These are phyloP conservation scores for Globisporangium sylvaticum DNA, from an alignment of 352 stramenopile genomes.

Conservation along the genomic window DNA sequence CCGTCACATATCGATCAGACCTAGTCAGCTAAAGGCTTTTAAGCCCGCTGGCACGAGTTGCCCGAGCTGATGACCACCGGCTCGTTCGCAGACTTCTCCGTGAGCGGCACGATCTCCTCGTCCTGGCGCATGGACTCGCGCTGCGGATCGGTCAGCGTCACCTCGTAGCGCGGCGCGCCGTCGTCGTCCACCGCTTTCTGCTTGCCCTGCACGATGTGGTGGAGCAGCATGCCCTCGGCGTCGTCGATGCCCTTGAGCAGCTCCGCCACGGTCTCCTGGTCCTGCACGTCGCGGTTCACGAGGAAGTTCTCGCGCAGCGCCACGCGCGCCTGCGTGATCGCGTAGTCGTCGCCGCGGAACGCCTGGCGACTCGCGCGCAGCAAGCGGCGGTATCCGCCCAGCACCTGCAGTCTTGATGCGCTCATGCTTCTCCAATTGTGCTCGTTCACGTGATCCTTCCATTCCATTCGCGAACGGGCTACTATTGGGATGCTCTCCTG, in stretches of 20 bases:
- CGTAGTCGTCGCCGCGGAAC: slow-evolving; percentile 69
- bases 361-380: slow-evolving; percentile 67
- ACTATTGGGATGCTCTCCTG: background rate
- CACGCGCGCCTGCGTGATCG: slow-evolving; percentile 48
- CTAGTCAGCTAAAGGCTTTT: background rate
- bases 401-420: slow-evolving; percentile 45
- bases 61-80: slow-evolving; percentile 79
- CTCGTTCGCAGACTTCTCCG: slow-evolving; percentile 63
- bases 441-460: slow-evolving; percentile 1
- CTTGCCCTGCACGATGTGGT: slow-evolving; percentile 80
- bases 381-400: slow-evolving; percentile 74
- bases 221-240: slow-evolving; percentile 78
- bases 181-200: slow-evolving; percentile 35
- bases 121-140: slow-evolving; percentile 74
- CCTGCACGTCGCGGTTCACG: slow-evolving; percentile 53
- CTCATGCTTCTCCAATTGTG: slow-evolving; percentile 28
- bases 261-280: slow-evolving; percentile 46
- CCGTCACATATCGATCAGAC: background rate
- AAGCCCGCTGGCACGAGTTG: slow-evolving; percentile 72
- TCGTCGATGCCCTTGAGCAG: slow-evolving; percentile 77
- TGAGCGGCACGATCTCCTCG: slow-evolving; percentile 77
- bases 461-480: background rate
- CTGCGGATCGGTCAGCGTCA: slow-evolving; percentile 80
- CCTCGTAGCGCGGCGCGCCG: slow-evolving; percentile 48
- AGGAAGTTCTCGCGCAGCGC: slow-evolving; percentile 70